Evolutionary conservation across 2,329 filamentous ascomycete genomes (phyloP), one percentile per base, ranked within the genome.

Genomic region (Alternaria novae-zelandiae): DNA sequence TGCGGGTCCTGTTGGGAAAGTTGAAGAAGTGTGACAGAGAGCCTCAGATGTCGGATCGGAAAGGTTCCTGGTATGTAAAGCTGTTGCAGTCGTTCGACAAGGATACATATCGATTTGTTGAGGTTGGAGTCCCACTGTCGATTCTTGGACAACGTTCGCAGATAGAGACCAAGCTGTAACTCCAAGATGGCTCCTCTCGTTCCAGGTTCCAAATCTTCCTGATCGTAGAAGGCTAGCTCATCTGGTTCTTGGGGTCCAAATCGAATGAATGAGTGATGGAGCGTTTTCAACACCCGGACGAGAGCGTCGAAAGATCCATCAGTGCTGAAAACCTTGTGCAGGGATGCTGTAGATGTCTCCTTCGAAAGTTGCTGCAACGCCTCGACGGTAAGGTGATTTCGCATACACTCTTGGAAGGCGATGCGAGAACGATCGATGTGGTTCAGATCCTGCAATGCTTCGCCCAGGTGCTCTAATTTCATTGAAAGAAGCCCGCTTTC

Each of bases 401-500:
- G 84, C 59, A 90, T 86, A n/a, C 92, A 86, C 15, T 86, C 84
- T 54, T 85, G 82, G 7, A 91, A 83, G 2, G 87, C 86, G 30
- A 85, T 83, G 11, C 87, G 82, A 0, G 90, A 86, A 64, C 90
- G 87, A 3, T 87, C 85, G 17, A 81, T 79, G 49, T 86, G 83
- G 5, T 86, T 86, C 13, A 82, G 78, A 1, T 81, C 77, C 67
- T 85, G 87, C 68, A 86, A 88, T 2, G 89, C 72, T 43, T 91
- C 88, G 3, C 87, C 90, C 69, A 91, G 85, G 11, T 87, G 83
- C 73, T 93, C 91, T 43, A 92, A 81, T 73, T 93, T 93, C 57
- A 84, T 83, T 0, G 85, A 79, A 2, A 92, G 79, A 64, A 89
- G 85, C 0, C 88, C 89, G 65, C 84, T 85, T 46, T 87, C 84